Percentiles rank a stretch among this genome's conserved stretches.
phyloP scores from a whole-genome alignment of 139 green algal species.

The Chlamydomonas incerta region DNA sequence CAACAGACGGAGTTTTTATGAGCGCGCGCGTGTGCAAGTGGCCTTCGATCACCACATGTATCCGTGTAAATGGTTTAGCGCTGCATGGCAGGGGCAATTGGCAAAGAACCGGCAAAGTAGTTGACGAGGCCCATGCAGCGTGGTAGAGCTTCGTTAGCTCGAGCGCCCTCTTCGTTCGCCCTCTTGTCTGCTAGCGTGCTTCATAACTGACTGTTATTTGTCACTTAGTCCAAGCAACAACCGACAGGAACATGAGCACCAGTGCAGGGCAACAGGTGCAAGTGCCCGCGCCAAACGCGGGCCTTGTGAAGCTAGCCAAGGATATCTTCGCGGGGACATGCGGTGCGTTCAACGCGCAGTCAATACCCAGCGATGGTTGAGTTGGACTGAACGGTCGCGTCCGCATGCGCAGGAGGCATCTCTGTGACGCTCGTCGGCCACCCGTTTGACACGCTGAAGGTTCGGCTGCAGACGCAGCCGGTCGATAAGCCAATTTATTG shows the following conservation, averaged over 20 bases:
- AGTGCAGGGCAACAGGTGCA: too few species aligned
- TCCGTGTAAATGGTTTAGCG: too few species aligned
- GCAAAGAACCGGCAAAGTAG: too few species aligned
- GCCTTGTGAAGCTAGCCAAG: conserved; percentile 65
- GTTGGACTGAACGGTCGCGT: neutral
- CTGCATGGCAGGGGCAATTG: too few species aligned
- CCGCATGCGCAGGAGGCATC: conserved; percentile 79
- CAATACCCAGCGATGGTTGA: neutral
- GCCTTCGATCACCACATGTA: too few species aligned
- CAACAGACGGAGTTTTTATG: too few species aligned
- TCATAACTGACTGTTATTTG: neutral
- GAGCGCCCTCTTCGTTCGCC: too few species aligned
- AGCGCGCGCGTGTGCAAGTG: too few species aligned
- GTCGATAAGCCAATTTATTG: conserved; percentile 91
- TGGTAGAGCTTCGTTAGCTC: too few species aligned
- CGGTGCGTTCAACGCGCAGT: conserved; percentile 50
- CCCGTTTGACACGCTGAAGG: conserved; percentile 94
- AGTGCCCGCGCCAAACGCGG: neutral
- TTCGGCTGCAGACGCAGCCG: conserved; percentile 92
- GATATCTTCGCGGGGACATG: conserved; percentile 85
- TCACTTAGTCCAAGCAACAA: neutral
- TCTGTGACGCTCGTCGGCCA: conserved; percentile 91
- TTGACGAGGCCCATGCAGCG: too few species aligned
- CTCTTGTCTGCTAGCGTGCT: too few species aligned
- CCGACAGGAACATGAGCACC: too few species aligned